These are phyloP conservation scores for Paxillus involutus DNA, from an alignment of 768 basidiomycete genomes.

Conservation along the genomic window DNA sequence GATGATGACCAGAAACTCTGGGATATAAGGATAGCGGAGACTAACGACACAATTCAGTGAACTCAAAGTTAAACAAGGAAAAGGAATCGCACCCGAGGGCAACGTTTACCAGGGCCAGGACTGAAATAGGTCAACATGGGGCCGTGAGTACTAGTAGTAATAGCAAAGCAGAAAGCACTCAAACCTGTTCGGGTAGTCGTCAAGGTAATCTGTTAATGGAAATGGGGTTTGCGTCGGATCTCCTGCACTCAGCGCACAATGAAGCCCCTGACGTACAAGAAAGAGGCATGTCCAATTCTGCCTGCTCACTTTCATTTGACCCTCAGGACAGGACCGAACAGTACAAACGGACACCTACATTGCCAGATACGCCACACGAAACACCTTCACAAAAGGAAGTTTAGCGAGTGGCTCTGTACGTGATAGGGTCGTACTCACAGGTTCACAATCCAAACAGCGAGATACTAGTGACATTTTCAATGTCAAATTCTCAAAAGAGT, in stretches of 20 bases:
- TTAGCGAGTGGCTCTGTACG: no score
- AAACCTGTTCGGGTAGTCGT: slow-evolving; percentile 11
- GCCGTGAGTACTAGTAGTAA: no score
- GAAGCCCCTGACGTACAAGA: slow-evolving; percentile 11
- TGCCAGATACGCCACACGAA: slow-evolving; percentile 21
- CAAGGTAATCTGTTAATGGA: not conserved
- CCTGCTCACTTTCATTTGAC: slow-evolving; percentile 7
- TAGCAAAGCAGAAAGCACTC: no score
- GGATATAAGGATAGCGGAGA: not conserved
- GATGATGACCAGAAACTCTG: not conserved
- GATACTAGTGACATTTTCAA: not conserved
- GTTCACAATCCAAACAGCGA: slow-evolving; percentile 2
- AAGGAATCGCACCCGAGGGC: not conserved
- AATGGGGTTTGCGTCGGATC: no score
- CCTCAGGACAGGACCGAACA: not conserved
- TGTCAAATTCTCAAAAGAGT: no score
- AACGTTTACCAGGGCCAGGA: slow-evolving; percentile 6
- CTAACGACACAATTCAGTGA: not conserved
- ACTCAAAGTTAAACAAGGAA: not conserved
- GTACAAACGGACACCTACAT: slow-evolving; percentile 3
- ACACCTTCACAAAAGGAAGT: no score
- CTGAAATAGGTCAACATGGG: not conserved
- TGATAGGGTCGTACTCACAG: not conserved
- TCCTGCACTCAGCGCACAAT: not conserved
- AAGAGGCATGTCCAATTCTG: slow-evolving; percentile 6